Evolutionary conservation across 495 filamentous ascomycete genomes (phyloP).

Genomic region (Penicillium salamii): DNA sequence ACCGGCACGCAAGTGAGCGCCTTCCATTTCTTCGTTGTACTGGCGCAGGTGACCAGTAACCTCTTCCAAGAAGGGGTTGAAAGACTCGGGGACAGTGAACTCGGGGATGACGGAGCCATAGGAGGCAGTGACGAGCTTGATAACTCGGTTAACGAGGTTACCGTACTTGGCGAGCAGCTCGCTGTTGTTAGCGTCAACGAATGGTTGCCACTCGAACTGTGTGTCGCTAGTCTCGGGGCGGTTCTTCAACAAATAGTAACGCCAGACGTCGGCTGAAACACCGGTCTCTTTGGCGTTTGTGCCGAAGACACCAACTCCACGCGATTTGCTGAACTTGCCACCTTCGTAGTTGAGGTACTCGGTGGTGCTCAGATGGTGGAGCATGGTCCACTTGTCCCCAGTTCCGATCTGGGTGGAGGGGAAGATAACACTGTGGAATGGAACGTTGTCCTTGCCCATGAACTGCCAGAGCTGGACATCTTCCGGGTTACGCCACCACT

Average conservation of each 20-base stretch:
- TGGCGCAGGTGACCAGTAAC: constrained; percentile 61
- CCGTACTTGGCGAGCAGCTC: constrained; percentile 87
- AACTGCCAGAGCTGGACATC: constrained; percentile 93
- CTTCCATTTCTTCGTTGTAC: constrained; percentile 71
- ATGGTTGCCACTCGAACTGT: constrained; percentile 84
- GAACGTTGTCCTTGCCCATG: constrained; percentile 97
- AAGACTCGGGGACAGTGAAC: constrained; percentile 45
- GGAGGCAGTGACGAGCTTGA: constrained; percentile 84
- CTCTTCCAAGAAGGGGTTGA: constrained; percentile 46
- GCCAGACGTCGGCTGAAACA: constrained; percentile 83
- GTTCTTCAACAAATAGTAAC: constrained; percentile 86
- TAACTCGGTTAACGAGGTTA: constrained; percentile 88
- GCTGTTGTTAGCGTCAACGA: constrained; percentile 85
- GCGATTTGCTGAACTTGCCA: constrained; percentile 93
- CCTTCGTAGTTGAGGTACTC: constrained; percentile 97
- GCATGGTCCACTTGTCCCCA: constrained; percentile 81
- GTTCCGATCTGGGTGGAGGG: constrained; percentile 85
- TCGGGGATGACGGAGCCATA: constrained; percentile 70
- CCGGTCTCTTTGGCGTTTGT: constrained; percentile 85
- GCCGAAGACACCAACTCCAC: constrained; percentile 87
- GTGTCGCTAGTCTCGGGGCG: constrained; percentile 87
- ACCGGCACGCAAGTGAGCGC: constrained; percentile 71
- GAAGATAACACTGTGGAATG: constrained; percentile 91
- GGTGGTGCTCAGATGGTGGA: constrained; percentile 84
- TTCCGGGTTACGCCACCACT: constrained; percentile 92